Evolutionary conservation across 2,329 filamentous ascomycete species (phyloP), one percentile per base, ranked within the genome.

Genomic region (Ophiocordyceps unilateralis): DNA sequence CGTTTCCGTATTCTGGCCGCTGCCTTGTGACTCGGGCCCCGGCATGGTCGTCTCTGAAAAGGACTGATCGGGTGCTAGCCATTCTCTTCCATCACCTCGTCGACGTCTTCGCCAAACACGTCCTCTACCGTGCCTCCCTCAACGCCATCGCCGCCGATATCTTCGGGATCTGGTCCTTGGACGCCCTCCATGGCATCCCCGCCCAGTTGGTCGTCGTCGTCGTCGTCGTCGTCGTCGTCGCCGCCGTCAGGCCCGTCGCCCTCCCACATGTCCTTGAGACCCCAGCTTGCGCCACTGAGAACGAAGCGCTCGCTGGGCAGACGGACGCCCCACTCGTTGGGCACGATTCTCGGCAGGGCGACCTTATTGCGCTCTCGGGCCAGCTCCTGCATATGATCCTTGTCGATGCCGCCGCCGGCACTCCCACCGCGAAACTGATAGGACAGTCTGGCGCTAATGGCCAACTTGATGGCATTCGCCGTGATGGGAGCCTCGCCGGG

Each of bases 301-400:
- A 81, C 78, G 51, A 81, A 83, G 44, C 77, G 70, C 62, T 83
- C 78, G 51, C 72, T 76, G 1, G 78, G 78, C 46, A 83, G 58
- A 11, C 78, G 63, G 7, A 81, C 69, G 21, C 78, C 78, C 76
- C 78, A 83, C 55, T 82, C 78, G 52, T 73, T 74, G 37, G 72
- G 68, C 12, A 72, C 64, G 15, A 82, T 72, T 47, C 71, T 69
- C 19, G 78, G 78, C 48, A 87, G 60, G 1, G 70, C 72, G 23
- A 81, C 66, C 51, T 74, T 74, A 61, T 87, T 87, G 48, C 78
- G 66, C 55, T 82, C 77, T 48, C 71, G 67, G 12, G 82, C 83
- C n/a, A 86, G 65, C 56, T 87, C 81, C 44, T 79, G 64, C 65
- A 88, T 69, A 59, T 82, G 87, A 50, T 89, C 83, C 56, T 88